phyloP scores from a whole-genome alignment of 345 rosid species.

The Reutealis trisperma region DNA sequence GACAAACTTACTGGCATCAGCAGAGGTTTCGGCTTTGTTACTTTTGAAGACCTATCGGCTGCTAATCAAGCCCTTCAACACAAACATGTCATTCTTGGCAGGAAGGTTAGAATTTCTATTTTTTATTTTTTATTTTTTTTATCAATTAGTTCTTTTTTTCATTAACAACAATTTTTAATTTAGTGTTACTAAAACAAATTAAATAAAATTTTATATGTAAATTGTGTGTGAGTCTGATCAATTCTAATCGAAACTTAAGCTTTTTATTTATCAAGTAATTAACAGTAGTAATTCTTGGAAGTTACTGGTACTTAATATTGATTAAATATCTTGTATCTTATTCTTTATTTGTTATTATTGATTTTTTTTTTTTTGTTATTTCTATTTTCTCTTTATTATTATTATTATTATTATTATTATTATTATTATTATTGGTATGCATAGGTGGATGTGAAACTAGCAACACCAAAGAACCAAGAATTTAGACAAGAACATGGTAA shows the following conservation, averaged over 20 bases:
- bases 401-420: too few relatives aligned
- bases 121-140: too few relatives aligned
- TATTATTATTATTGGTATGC: background rate
- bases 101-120: constrained; percentile 16
- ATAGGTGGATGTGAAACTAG: constrained; percentile 22
- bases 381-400: too few relatives aligned
- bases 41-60: constrained; percentile 12
- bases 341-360: background rate
- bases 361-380: background rate
- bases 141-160: background rate
- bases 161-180: too few relatives aligned
- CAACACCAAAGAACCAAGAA: background rate
- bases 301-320: too few relatives aligned
- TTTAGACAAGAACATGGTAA: background rate
- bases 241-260: too few relatives aligned
- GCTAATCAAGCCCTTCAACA: constrained; percentile 14
- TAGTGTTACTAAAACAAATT: too few relatives aligned
- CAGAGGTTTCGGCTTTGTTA: constrained; percentile 29
- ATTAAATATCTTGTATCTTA: background rate
- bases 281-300: too few relatives aligned
- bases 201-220: too few relatives aligned
- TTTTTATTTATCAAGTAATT: too few relatives aligned
- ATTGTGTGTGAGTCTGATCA: too few relatives aligned
- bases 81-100: constrained; percentile 23
- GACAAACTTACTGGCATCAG: constrained; percentile 3